Percentiles rank a stretch among this genome's conserved stretches.
phyloP scores from a whole-genome alignment of 495 filamentous ascomycete species.

The Neohortaea acidophila region DNA sequence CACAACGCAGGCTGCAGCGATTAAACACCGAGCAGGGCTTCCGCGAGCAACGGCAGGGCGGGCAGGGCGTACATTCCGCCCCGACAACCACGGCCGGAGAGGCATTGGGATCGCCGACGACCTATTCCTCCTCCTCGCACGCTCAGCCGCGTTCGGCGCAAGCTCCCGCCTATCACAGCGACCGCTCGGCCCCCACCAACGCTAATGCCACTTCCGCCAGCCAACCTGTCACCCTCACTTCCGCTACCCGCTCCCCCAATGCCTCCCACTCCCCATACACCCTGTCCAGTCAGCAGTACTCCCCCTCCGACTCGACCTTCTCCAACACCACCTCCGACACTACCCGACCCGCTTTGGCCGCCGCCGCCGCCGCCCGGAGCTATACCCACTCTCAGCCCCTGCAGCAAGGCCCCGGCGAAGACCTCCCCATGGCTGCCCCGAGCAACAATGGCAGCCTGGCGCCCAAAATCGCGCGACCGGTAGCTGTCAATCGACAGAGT shows the following conservation, averaged over 20 bases:
- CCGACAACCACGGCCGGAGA: background rate
- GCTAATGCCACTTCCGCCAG: slow-evolving; percentile 3
- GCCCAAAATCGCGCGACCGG: slow-evolving; percentile 1
- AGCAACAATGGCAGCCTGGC: slow-evolving; percentile 14
- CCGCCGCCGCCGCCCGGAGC: slow-evolving; percentile 3
- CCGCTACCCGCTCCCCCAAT: background rate
- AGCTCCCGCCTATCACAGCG: slow-evolving; percentile 11
- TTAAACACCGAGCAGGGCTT: slow-evolving; percentile 19
- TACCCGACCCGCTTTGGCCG: too few relatives aligned
- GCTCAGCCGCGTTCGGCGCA: slow-evolving; percentile 4
- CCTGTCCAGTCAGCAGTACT: background rate
- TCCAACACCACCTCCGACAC: too few relatives aligned
- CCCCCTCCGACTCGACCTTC: background rate
- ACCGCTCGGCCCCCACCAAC: slow-evolving; percentile 6
- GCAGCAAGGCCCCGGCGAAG: slow-evolving; percentile 1
- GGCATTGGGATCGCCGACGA: too few relatives aligned
- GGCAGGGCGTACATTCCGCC: slow-evolving; percentile 3
- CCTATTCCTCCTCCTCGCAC: too few relatives aligned
- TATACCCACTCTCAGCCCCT: background rate
- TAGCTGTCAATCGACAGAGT: slow-evolving; percentile 10
- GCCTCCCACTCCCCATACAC: too few relatives aligned
- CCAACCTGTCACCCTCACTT: slow-evolving; percentile 9
- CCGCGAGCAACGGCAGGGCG: slow-evolving; percentile 16
- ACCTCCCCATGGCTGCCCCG: slow-evolving; percentile 12
- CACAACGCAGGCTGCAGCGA: slow-evolving; percentile 15